Conservation (phyloP, 176 grass and related monocot species). For the Juncus inflexus region DNA sequence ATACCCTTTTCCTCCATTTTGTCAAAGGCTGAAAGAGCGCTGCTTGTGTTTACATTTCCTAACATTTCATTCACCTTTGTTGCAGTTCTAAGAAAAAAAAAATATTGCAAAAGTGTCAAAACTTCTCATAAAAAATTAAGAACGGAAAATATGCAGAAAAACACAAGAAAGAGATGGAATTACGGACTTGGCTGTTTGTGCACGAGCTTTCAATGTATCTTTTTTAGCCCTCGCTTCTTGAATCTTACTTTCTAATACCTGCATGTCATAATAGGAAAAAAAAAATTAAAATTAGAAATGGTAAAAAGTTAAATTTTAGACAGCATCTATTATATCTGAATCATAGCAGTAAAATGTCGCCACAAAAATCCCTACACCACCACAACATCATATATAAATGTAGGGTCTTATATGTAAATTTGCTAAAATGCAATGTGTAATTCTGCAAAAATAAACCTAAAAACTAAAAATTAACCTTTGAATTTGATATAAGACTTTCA, state of each 20-base stretch:
- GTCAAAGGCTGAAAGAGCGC: conserved; percentile 88
- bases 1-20: conserved; percentile 99
- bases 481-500: conserved; percentile 91
- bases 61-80: conserved; percentile 97
- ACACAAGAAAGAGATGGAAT: conserved; percentile 15
- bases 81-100: conserved; percentile 53
- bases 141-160: conserved; percentile 8
- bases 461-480: conserved; percentile 39
- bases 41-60: conserved; percentile 86
- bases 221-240: conserved; percentile 95
- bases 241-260: conserved; percentile 99
- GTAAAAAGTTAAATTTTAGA: conserved; percentile 6
- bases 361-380: background rate
- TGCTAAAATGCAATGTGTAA: background rate
- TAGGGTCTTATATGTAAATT: conserved; percentile 18
- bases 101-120: background rate
- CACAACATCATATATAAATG: too few species aligned
- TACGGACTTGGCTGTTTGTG: conserved; percentile 91
- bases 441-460: too few species aligned
- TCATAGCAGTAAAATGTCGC: background rate
- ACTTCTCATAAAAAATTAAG: background rate
- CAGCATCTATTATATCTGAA: background rate
- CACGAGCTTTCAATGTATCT: conserved; percentile 93
- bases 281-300: background rate
- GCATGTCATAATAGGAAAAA: conserved; percentile 22